Evolutionary conservation across 345 rosid genomes (phyloP).

Genomic region (Syzygium jambos): DNA sequence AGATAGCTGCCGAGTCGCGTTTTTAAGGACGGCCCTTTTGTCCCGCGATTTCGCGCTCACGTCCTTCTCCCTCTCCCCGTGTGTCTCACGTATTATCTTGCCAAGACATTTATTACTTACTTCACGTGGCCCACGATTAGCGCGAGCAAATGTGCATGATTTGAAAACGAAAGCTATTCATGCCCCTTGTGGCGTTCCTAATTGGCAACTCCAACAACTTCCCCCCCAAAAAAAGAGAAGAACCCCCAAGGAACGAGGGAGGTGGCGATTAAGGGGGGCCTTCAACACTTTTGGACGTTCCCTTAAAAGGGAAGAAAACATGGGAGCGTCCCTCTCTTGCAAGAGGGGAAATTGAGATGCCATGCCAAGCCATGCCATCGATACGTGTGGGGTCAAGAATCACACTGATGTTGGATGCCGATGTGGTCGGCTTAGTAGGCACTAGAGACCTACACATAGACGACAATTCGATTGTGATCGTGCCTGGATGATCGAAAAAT

Average conservation of each 20-base stretch:
- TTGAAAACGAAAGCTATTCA: not conserved
- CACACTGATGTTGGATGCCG: not conserved
- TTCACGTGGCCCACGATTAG: not conserved
- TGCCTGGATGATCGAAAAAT: not conserved
- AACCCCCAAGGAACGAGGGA: not conserved
- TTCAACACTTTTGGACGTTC: not conserved
- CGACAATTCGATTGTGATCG: not conserved
- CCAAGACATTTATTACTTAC: not conserved
- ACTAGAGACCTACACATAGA: not conserved
- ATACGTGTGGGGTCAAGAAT: no score
- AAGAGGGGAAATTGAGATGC: not conserved
- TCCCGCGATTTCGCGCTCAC: not conserved
- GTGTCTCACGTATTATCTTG: not conserved
- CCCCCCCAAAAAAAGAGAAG: fast-evolving
- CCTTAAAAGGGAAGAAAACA: not conserved
- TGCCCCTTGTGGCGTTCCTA: not conserved
- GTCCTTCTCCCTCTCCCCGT: not conserved
- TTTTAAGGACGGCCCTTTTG: fast-evolving
- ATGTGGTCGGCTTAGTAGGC: not conserved
- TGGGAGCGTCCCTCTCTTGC: not conserved
- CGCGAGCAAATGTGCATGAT: not conserved
- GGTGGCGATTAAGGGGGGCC: not conserved
- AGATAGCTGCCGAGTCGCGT: not conserved
- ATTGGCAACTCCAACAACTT: not conserved
- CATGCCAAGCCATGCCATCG: no score